A percentile compares a stretch with the other conserved stretches of the same genome.
These are phyloP conservation scores for Kodamaea arcana DNA, from an alignment of 1,139 yeast genomes.

Conservation along the genomic window DNA sequence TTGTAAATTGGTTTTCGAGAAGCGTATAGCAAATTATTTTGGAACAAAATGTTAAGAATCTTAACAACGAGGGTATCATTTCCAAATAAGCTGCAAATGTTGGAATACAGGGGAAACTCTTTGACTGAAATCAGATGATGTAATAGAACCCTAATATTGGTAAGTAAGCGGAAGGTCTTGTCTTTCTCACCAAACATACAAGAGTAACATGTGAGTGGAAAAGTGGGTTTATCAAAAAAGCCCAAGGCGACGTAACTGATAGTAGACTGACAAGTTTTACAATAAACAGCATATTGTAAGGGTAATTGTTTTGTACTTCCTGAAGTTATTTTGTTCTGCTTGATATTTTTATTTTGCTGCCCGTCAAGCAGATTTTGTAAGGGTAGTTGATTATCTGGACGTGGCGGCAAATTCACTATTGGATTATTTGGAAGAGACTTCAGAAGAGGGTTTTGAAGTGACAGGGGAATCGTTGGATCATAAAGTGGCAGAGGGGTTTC, in stretches of 20 bases:
- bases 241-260: neutral
- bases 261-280: neutral
- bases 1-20: slow-evolving; percentile 5
- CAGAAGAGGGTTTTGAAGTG: too few relatives aligned
- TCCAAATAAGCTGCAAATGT: slow-evolving; percentile 9
- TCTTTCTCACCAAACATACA: slow-evolving; percentile 5
- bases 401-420: too few relatives aligned
- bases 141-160: slow-evolving; percentile 18
- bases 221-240: neutral
- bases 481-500: too few relatives aligned
- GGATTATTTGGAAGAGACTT: too few relatives aligned
- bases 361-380: too few relatives aligned
- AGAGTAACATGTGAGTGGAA: neutral
- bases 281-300: too few relatives aligned
- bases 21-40: slow-evolving; percentile 12
- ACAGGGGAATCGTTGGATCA: too few relatives aligned
- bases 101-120: slow-evolving; percentile 13
- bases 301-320: too few relatives aligned
- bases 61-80: neutral
- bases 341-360: too few relatives aligned
- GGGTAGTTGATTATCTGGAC: too few relatives aligned
- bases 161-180: slow-evolving; percentile 10
- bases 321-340: too few relatives aligned
- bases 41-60: slow-evolving; percentile 16
- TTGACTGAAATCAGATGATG: slow-evolving; percentile 8